Evolutionary conservation across 805 yeast genomes (phyloP).

Genomic region (Myxozyma geophila): DNA sequence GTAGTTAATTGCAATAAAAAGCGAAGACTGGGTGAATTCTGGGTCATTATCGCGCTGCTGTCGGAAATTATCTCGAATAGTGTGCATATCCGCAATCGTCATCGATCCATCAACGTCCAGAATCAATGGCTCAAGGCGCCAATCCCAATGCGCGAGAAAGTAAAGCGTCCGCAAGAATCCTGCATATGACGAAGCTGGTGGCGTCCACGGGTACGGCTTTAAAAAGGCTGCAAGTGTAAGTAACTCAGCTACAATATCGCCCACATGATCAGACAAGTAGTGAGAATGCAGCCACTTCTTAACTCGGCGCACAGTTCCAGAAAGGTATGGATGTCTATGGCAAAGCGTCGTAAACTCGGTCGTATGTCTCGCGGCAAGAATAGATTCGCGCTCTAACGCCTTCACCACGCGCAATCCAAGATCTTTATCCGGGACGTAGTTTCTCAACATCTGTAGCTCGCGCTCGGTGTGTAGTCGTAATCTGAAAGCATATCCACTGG

Average conservation of each 20-base stretch:
- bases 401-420: constrained; percentile 43
- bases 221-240: constrained; percentile 83
- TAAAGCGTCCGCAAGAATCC: constrained; percentile 79
- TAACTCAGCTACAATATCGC: constrained; percentile 81
- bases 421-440: constrained; percentile 51
- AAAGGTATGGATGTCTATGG: constrained; percentile 70
- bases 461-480: constrained; percentile 79
- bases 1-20: constrained; percentile 78
- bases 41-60: constrained; percentile 79
- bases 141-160: constrained; percentile 84
- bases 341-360: constrained; percentile 74
- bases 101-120: constrained; percentile 62
- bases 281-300: constrained; percentile 91
- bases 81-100: constrained; percentile 36
- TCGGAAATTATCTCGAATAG: constrained; percentile 60
- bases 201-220: constrained; percentile 81
- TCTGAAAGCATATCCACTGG: constrained; percentile 88
- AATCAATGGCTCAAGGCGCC: constrained; percentile 86
- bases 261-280: constrained; percentile 67
- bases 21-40: constrained; percentile 73
- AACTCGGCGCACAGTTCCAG: constrained; percentile 81
- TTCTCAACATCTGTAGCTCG: constrained; percentile 71
- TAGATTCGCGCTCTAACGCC: constrained; percentile 20
- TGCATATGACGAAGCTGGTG: constrained; percentile 76
- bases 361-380: constrained; percentile 56